Evolutionary conservation across 768 basidiomycete species (phyloP).

Genomic region (Russula vinacea): DNA sequence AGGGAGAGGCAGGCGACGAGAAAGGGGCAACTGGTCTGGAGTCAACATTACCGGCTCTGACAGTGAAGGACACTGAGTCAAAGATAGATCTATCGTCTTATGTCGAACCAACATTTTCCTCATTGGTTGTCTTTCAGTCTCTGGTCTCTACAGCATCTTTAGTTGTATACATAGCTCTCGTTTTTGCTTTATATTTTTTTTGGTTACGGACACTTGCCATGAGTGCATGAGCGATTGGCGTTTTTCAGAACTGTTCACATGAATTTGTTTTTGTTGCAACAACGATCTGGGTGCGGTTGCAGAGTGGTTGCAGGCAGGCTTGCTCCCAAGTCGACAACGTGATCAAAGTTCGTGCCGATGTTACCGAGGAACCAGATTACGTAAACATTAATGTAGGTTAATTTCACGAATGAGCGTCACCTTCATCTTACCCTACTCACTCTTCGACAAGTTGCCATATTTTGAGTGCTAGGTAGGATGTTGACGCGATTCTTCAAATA

Average conservation of each 20-base stretch:
- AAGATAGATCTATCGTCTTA: not conserved
- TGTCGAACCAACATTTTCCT: not conserved
- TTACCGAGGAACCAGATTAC: too few relatives aligned
- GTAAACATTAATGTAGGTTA: too few relatives aligned
- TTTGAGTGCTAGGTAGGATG: not conserved
- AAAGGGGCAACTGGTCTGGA: slow-evolving; percentile 4
- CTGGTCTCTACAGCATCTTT: not conserved
- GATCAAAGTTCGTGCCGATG: too few relatives aligned
- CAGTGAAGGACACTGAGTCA: slow-evolving; percentile 9
- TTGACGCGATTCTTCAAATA: not conserved
- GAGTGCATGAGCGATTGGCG: not conserved
- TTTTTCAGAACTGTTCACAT: not conserved
- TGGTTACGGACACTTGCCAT: not conserved
- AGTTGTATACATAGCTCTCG: not conserved
- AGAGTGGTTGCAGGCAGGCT: too few relatives aligned
- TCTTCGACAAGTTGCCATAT: not conserved
- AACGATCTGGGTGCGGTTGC: too few relatives aligned
- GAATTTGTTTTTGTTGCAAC: not conserved
- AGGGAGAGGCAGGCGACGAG: not conserved
- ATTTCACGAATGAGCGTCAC: too few relatives aligned
- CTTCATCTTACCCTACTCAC: too few relatives aligned
- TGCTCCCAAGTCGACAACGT: too few relatives aligned
- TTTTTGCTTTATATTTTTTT: not conserved
- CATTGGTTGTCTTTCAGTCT: not conserved
- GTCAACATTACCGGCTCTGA: not conserved